phyloP scores from a whole-genome alignment of 768 basidiomycete genomes.

The Dictyophora rubrovolvata region DNA sequence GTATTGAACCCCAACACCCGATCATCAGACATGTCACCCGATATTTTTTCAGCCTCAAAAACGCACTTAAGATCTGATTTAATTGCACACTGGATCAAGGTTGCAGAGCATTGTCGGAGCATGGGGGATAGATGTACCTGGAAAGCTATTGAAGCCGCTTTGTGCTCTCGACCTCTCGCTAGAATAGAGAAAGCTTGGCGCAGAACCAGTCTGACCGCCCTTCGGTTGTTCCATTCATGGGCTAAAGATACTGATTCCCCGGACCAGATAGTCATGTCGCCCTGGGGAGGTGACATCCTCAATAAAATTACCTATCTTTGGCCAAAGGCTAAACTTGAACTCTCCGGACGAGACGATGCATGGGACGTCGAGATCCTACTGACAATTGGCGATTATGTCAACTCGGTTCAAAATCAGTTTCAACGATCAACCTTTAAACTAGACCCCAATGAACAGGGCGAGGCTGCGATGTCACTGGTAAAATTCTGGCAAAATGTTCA shows the following conservation, averaged over 20 bases:
- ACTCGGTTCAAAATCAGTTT: conserved; percentile 39
- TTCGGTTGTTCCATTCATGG: conserved; percentile 37
- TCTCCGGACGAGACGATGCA: conserved; percentile 32
- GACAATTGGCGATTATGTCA: conserved; percentile 38
- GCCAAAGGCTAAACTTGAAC: conserved; percentile 27
- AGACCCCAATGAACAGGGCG: conserved; percentile 29
- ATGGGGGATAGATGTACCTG: conserved; percentile 74
- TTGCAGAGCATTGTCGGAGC: conserved; percentile 64
- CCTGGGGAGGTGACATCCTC: conserved; percentile 61
- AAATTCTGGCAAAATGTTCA: conserved; percentile 48
- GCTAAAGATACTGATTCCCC: conserved; percentile 22
- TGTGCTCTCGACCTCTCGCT: conserved; percentile 67
- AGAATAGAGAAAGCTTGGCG: conserved; percentile 74
- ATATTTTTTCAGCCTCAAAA: conserved; percentile 15
- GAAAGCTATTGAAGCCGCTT: conserved; percentile 59
- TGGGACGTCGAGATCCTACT: conserved; percentile 33
- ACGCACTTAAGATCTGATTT: conserved; percentile 67
- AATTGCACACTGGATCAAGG: conserved; percentile 59
- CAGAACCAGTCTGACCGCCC: conserved; percentile 53
- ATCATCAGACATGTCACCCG: background rate
- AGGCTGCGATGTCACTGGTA: conserved; percentile 41
- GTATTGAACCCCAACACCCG: conserved; percentile 36
- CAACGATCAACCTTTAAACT: conserved; percentile 33
- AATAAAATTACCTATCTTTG: conserved; percentile 37
- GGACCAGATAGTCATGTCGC: conserved; percentile 41